Base-by-base conservation (phyloP, 208 protist genomes). In the Tritrichomonas foetus region DNA sequence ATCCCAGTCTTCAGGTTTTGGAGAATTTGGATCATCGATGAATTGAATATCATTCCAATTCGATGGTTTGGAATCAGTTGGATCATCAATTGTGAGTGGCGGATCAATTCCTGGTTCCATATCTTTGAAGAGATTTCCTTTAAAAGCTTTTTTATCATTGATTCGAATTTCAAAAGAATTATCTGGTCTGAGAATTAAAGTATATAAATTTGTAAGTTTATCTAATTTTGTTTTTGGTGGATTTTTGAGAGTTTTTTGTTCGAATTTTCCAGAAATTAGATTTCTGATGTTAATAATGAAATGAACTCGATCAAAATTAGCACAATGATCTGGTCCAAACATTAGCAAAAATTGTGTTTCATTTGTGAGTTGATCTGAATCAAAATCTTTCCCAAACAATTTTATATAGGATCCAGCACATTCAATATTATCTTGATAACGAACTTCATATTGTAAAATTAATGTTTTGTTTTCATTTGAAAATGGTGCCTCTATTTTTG, bases 271-370 rank as follows among this genome's bases (percentile, higher is more conserved):
- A 13, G 57, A 74, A 16, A 64, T 44, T 14, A 89, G 94, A 92
- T 93, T 89, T 57, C 94, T 72, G 50, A 84, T 47, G 33, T 93
- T 61, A 25, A 95, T 93, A 53, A 96, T 96, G 27, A 95, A 94
- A 53, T 95, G 94, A 41, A 95, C 75, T 50, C 95, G 95, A 33
- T 94, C 8, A 20, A 39, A 55, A 36, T 0, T 49, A 41, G 55
- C 94, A 64, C 95, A 96, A 89, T 94, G 94, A 72, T 96, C 95
- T 36, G 95, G 95, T 0, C 95, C 95, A 50, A 96, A 96, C 95
- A 96, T 95, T 49, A 96, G 84, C 22, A 93, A 53, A 93, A 94
- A 96, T 13, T 72, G 94, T 25, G 95, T 95, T 22, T 82, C 49
- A 50, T 82, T 92, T 53, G 49, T 80, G 57, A 95, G 49, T 14